A percentile compares a stretch with the other conserved stretches of the same genome.
These are phyloP conservation scores for Pharnaceum exiguum DNA, from an alignment of 148 eudicot species.

Conservation along the genomic window DNA sequence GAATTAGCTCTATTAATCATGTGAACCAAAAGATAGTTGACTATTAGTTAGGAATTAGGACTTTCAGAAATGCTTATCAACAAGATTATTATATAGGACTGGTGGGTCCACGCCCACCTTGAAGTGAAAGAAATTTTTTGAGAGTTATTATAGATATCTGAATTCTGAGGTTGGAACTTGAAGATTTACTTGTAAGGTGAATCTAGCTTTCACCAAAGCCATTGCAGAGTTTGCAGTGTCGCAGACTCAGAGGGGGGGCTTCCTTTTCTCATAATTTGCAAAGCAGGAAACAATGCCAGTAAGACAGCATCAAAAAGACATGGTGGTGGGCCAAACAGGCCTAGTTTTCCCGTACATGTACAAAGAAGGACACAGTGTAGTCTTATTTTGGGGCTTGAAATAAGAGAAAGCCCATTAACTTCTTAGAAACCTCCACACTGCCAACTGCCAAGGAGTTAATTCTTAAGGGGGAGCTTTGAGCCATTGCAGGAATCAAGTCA, in stretches of 20 bases:
- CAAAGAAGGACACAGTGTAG: slow-evolving; percentile 10
- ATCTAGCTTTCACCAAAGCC: slow-evolving; percentile 2
- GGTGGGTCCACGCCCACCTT: neutral
- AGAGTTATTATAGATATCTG: neutral
- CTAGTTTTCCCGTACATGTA: slow-evolving; percentile 8
- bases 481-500: slow-evolving; percentile 6
- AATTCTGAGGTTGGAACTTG: slow-evolving; percentile 1
- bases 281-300: slow-evolving; percentile 5
- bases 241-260: too few species aligned
- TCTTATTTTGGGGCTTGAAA: neutral
- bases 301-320: neutral
- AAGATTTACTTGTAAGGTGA: slow-evolving; percentile 12
- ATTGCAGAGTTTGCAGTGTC: too few species aligned
- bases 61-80: too few species aligned
- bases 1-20: too few species aligned
- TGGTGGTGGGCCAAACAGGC: neutral
- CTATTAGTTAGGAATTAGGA: too few species aligned
- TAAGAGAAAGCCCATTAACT: neutral
- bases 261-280: slow-evolving; percentile 10
- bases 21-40: too few species aligned
- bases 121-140: neutral
- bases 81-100: too few species aligned
- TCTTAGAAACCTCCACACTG: too few species aligned
- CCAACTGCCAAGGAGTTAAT: too few species aligned
- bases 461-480: too few species aligned